Percentiles rank a stretch among this genome's conserved stretches.
phyloP scores from a whole-genome alignment of 2,329 filamentous ascomycete species.

The Neoscytalidium dimidiatum region DNA sequence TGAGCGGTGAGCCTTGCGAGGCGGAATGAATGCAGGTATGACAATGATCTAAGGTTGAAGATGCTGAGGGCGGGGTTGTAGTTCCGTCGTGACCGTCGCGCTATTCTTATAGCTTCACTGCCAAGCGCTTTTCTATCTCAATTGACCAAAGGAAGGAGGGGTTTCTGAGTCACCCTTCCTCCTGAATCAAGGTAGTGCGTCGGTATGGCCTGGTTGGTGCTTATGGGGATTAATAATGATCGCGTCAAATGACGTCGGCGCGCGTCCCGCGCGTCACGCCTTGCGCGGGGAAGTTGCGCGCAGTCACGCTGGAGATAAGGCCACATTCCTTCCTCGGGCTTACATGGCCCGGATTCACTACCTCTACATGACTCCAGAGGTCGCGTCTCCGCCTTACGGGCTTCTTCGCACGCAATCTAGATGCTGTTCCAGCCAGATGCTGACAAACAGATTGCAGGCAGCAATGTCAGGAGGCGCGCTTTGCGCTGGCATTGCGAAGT shows the following conservation, averaged over 20 bases:
- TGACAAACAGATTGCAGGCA: no score
- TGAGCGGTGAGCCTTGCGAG: not conserved
- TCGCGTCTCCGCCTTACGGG: not conserved
- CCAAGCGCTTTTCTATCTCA: not conserved
- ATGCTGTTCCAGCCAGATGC: no score
- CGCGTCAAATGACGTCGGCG: not conserved
- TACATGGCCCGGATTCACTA: not conserved
- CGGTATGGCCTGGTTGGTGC: not conserved
- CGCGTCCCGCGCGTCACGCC: not conserved
- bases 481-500: no score
- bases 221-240: not conserved
- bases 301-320: not conserved
- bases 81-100: not conserved
- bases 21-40: not conserved
- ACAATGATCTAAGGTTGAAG: not conserved
- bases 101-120: not conserved
- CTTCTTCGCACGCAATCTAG: slow-evolving; percentile 22
- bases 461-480: no score
- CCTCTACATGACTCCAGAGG: not conserved
- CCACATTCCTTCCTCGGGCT: not conserved
- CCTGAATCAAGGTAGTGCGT: not conserved
- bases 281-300: slow-evolving; percentile 1
- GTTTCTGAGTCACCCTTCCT: not conserved
- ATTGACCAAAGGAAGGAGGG: not conserved
- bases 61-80: not conserved